phyloP scores from a whole-genome alignment of 257 asterid genomes.

The Lithospermum erythrorhizon region DNA sequence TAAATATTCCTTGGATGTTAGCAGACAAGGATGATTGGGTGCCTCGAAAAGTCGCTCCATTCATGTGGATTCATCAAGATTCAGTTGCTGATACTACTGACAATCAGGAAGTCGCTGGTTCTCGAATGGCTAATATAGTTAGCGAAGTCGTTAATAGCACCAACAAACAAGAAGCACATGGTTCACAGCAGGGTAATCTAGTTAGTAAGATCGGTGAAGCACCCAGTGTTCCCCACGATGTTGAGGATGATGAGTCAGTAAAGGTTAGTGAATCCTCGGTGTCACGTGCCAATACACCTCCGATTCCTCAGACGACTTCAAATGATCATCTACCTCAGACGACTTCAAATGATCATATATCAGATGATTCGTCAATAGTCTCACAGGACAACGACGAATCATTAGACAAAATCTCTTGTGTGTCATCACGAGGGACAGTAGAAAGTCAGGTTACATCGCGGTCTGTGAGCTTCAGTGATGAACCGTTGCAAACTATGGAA shows the following conservation, averaged over 20 bases:
- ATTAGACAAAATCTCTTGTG: slow-evolving; percentile 16
- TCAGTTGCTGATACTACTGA: slow-evolving; percentile 22
- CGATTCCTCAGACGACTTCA: slow-evolving; percentile 13
- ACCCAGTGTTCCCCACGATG: slow-evolving; percentile 16
- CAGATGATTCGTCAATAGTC: slow-evolving; percentile 35
- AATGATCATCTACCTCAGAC: slow-evolving; percentile 2
- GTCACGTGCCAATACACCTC: slow-evolving; percentile 22
- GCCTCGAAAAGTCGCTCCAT: slow-evolving; percentile 69
- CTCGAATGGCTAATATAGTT: slow-evolving; percentile 24
- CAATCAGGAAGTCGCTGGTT: slow-evolving; percentile 28
- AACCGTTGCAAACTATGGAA: slow-evolving; percentile 25
- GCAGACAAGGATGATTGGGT: slow-evolving; percentile 93
- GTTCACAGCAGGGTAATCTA: not conserved
- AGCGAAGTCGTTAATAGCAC: slow-evolving; percentile 9
- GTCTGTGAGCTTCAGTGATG: slow-evolving; percentile 23
- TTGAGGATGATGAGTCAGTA: slow-evolving; percentile 21
- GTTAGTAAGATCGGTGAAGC: slow-evolving; percentile 5
- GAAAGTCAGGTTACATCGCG: slow-evolving; percentile 21
- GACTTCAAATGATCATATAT: too few relatives aligned
- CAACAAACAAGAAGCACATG: not conserved
- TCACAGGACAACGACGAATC: slow-evolving; percentile 21
- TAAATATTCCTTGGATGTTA: slow-evolving; percentile 67
- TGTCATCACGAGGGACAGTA: slow-evolving; percentile 22
- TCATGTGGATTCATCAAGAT: slow-evolving; percentile 64
- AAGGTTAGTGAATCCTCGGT: slow-evolving; percentile 18